A percentile compares a stretch with the other conserved stretches of the same genome.
Conservation (phyloP, 441 rosid genomes). For the Gossypium davidsonii region DNA sequence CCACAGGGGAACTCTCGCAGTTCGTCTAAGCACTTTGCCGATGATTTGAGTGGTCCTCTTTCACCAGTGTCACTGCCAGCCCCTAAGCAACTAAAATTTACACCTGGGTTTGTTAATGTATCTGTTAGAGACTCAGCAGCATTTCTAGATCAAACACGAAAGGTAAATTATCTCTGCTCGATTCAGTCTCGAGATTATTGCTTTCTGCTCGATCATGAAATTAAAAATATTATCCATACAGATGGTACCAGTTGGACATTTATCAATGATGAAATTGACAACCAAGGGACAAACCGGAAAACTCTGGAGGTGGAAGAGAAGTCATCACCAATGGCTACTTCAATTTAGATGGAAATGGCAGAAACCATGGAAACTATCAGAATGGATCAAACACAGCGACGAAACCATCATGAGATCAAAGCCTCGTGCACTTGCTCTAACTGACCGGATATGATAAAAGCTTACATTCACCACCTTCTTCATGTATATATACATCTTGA, state of each 20-base stretch:
- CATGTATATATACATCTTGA: constrained; percentile 21
- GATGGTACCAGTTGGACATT: constrained; percentile 45
- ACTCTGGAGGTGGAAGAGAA: constrained; percentile 82
- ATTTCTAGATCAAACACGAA: constrained; percentile 39
- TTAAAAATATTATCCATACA: constrained; percentile 19
- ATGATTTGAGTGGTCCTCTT: constrained; percentile 35
- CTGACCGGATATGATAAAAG: constrained; percentile 29
- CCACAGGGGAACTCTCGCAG: constrained; percentile 46
- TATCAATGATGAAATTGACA: constrained; percentile 45
- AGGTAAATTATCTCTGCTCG: constrained; percentile 24
- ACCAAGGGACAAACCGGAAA: constrained; percentile 47
- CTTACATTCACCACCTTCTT: constrained; percentile 14
- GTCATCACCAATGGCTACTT: constrained; percentile 75
- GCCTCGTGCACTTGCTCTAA: constrained; percentile 36
- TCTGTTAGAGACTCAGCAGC: constrained; percentile 47
- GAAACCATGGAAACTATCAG: constrained; percentile 79
- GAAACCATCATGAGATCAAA: constrained; percentile 54
- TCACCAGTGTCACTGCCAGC: constrained; percentile 59
- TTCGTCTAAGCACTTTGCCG: constrained; percentile 47
- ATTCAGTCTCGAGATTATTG: constrained; percentile 2
- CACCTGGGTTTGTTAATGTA: constrained; percentile 43
- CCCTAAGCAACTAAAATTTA: constrained; percentile 56
- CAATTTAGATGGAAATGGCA: constrained; percentile 81
- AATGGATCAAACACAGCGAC: constrained; percentile 65
- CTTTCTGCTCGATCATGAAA: constrained; percentile 11